Base-by-base conservation (phyloP, 495 filamentous ascomycete genomes). In the Tuber brumale region DNA sequence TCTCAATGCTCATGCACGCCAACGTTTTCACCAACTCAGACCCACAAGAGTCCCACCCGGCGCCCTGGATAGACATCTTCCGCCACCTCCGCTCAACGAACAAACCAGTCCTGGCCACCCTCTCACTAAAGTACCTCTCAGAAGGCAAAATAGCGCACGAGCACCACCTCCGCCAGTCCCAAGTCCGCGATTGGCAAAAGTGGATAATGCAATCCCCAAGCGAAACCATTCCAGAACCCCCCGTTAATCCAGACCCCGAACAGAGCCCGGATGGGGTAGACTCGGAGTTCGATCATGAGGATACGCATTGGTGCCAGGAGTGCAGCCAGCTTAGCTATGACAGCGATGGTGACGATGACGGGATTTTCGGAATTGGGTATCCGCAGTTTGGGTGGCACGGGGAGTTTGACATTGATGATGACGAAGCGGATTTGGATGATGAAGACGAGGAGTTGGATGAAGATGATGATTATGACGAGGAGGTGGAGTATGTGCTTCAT, bases 131-230 rank as follows among this genome's bases (percentile, higher is more conserved):
- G 31, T 35, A 66, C 31, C 57, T 66, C 27, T 66, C 57, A 6
- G 57, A 35, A 35, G 57, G 57, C 4, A 66, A 19, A 35, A 18
- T 66, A 66, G 57, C 57, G 27, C 57, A 66, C 57, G 57, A 66
- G 7, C 57, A 35, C 16, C 57, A 66, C 57, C 57, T 66, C 57
- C 57, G 57, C 57, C 57, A 66, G 31, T 66, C 57, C 27, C 57
- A 35, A 66, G 57, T 66, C 57, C 57, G 57, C 57, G 57, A 66
- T 27, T 66, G 57, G 57, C 57, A 66, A 66, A 66, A 18, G 27
- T 66, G 57, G 57, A 66, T 66, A 66, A 66, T 66, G 57, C 57
- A 66, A 12, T 66, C 57, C 57, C 57, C 57, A 16, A 6, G 14
- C 57, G 57, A 35, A 16, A 19, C 16, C 57, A 18, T 66, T 35